Conservation (phyloP, 2,329 filamentous ascomycete genomes). For the Clonostachys sp. region DNA sequence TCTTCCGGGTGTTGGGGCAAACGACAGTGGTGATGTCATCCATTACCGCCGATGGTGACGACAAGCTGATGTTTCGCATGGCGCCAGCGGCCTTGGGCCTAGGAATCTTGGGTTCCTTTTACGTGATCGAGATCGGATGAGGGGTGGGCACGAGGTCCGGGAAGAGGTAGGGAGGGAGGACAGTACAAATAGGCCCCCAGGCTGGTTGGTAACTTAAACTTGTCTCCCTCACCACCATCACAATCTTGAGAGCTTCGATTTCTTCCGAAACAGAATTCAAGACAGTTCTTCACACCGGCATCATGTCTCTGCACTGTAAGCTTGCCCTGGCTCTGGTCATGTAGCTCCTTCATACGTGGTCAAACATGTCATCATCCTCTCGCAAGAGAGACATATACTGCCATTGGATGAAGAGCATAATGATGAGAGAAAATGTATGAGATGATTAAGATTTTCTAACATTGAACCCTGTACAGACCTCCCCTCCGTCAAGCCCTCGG, state of each 20-base stretch:
- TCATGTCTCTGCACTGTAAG: conserved; percentile 59
- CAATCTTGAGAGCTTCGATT: background rate
- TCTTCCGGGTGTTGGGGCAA: no score
- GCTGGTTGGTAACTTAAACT: background rate
- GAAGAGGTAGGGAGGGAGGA: no score
- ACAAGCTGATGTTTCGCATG: background rate
- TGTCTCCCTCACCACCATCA: conserved; percentile 3
- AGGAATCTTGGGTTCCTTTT: background rate
- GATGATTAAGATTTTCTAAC: conserved; percentile 1
- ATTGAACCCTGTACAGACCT: conserved; percentile 35
- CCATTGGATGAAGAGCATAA: no score
- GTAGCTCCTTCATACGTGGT: background rate
- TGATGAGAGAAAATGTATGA: background rate
- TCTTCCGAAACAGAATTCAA: no score
- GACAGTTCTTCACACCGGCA: conserved; percentile 13
- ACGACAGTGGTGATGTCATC: conserved; percentile 2
- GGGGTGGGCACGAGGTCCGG: no score
- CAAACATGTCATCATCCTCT: conserved; percentile 2
- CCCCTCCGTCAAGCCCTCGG: conserved; percentile 88
- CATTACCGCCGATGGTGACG: background rate
- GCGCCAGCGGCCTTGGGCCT: background rate
- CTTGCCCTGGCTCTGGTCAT: conserved; percentile 5
- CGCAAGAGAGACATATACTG: background rate
- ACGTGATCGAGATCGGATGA: background rate
- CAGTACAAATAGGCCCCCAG: no score